These are phyloP conservation scores for Aristolochia fimbriata DNA, from an alignment of 164 flowering plant species.

Conservation along the genomic window DNA sequence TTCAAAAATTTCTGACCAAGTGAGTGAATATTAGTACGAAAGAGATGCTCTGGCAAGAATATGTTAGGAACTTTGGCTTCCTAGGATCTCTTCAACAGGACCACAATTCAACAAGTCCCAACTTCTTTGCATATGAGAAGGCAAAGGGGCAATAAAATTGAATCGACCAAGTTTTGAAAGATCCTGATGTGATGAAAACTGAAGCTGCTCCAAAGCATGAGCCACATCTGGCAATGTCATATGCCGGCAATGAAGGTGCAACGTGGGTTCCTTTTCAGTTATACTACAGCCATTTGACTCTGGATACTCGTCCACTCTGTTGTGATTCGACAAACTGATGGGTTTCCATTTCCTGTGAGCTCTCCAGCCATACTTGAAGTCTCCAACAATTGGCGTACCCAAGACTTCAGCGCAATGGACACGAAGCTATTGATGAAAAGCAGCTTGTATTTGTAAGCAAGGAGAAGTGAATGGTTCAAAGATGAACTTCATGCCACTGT, in stretches of 20 bases:
- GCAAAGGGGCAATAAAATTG: constrained; percentile 60
- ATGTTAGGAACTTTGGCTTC: too few relatives aligned
- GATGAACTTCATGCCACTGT: constrained; percentile 7
- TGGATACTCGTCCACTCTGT: constrained; percentile 11
- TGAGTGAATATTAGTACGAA: too few relatives aligned
- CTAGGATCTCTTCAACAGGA: too few relatives aligned
- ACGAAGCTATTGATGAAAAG: constrained; percentile 44
- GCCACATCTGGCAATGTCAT: constrained; percentile 63
- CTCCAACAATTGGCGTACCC: constrained; percentile 96
- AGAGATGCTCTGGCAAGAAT: too few relatives aligned
- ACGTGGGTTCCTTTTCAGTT: constrained; percentile 42
- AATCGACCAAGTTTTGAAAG: constrained; percentile 39
- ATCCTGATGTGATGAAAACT: constrained; percentile 24
- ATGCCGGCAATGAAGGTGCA: constrained; percentile 84
- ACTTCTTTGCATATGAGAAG: constrained; percentile 81
- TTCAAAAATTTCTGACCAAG: too few relatives aligned
- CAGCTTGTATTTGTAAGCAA: constrained; percentile 52
- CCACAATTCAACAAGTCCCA: constrained; percentile 44
- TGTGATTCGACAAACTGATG: constrained; percentile 11
- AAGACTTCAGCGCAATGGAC: constrained; percentile 94
- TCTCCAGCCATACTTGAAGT: constrained; percentile 86
- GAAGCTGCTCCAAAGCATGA: constrained; percentile 30
- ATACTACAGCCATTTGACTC: constrained; percentile 49
- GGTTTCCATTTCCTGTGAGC: constrained; percentile 64
- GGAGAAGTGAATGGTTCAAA: constrained; percentile 75